Conservation (phyloP, 192 early-diverging fungal genomes). For the Polychytrium aggregatum region DNA sequence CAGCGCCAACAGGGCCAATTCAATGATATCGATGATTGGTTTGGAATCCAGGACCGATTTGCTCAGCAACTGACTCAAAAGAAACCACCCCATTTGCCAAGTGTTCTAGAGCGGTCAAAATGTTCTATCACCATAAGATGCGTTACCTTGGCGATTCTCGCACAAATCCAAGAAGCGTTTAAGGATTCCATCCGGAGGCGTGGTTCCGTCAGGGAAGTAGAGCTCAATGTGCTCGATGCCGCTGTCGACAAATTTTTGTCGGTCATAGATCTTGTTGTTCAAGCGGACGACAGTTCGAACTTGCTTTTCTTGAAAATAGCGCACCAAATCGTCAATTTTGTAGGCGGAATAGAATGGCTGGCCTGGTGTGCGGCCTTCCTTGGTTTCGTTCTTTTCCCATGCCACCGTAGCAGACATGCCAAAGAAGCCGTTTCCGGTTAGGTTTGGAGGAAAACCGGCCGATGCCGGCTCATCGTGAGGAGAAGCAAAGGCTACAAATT, state of each 20-base stretch:
- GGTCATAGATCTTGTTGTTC: slow-evolving; percentile 58
- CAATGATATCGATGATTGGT: too few relatives aligned
- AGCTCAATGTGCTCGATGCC: slow-evolving; percentile 58
- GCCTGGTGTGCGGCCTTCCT: too few relatives aligned
- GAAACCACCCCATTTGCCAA: neutral
- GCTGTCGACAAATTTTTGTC: slow-evolving; percentile 31
- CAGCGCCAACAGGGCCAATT: too few relatives aligned
- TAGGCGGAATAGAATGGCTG: slow-evolving; percentile 16
- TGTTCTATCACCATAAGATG: too few relatives aligned
- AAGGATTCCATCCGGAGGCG: slow-evolving; percentile 51
- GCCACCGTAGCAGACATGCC: neutral
- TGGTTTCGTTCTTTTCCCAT: too few relatives aligned
- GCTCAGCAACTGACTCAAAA: neutral
- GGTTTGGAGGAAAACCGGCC: neutral
- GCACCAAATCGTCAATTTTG: slow-evolving; percentile 35
- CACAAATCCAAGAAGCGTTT: slow-evolving; percentile 53
- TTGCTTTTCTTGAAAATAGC: slow-evolving; percentile 34
- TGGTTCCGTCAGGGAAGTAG: slow-evolving; percentile 60
- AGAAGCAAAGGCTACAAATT: slow-evolving; percentile 58
- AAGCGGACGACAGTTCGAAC: slow-evolving; percentile 46
- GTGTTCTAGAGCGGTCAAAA: too few relatives aligned
- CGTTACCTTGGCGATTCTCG: slow-evolving; percentile 37
- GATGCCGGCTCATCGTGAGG: slow-evolving; percentile 43
- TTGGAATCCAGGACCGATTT: too few relatives aligned
- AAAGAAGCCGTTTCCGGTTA: neutral